Base-by-base conservation (phyloP, 2,329 filamentous ascomycete species). In the Endoconidiophora laricicola region DNA sequence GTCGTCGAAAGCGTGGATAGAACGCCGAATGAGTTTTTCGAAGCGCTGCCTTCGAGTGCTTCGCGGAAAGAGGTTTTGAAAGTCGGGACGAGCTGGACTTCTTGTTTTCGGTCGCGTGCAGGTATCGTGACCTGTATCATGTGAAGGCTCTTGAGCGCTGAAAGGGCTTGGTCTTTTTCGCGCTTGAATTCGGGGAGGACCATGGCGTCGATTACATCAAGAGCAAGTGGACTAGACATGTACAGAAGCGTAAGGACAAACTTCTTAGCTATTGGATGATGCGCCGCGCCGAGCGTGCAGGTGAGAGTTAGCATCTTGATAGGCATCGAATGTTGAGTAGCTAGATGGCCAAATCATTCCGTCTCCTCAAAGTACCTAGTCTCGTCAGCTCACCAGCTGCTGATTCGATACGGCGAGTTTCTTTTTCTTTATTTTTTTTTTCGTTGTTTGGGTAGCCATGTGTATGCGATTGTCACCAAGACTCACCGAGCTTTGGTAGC, bases 181-280 rank as follows among this genome's bases (percentile, higher is more conserved):
- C 62, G 66, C 58, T 72, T 71, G 16, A 69, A 67, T 39, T 71
- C 69, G 4, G 86, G 75, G 57, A 81, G 83, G 46, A 95, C 80
- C 86, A 90, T 94, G 40, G 76, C 68, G 58, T 96, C 87, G 53
- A 98, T 74, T 59, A 93, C 83, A 55, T 77, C 70, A n/a, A 86
- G 74, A 2, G 78, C 75, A 55, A 96, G 76, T 0, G 91, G 85
- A 9, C 76, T 72, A 39, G 86, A 84, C 69, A 93, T 83, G 68
- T 94, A 98, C 3, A 98, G 78, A 60, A 98, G 79, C 38, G 85
- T 84, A 82, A 95, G 94, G 54, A 98, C 90, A 60, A 98, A 83
- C 14, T 81, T 86, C 72, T 98, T 96, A 58, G 91, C 90, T 86
- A 58, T 26, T 29, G n/a, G 16, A 38, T 40, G 44, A 29, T 22